A percentile compares a stretch with the other conserved stretches of the same genome.
Evolutionary conservation across 2,329 filamentous ascomycete genomes (phyloP).

Genomic region (Geoglossum cookeanum): DNA sequence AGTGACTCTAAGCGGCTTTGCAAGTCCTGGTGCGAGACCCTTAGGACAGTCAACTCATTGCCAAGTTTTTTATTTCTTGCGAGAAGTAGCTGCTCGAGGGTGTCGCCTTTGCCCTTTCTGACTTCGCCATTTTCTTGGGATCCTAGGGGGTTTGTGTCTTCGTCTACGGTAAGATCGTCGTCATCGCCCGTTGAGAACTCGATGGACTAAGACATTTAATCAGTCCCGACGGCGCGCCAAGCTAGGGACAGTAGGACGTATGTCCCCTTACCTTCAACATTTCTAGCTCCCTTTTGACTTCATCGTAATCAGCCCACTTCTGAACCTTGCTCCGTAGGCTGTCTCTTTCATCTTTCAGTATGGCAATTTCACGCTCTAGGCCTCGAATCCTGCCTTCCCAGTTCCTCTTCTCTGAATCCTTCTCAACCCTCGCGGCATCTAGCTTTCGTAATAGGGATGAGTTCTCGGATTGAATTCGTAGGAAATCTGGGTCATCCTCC

Average conservation of each 20-base stretch:
- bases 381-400: constrained; percentile 56
- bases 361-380: constrained; percentile 59
- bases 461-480: constrained; percentile 82
- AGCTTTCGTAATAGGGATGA: constrained; percentile 77
- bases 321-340: constrained; percentile 61
- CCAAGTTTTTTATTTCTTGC: constrained; percentile 91
- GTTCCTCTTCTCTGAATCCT: constrained; percentile 58
- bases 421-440: constrained; percentile 66
- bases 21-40: constrained; percentile 85
- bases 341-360: constrained; percentile 65
- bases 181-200: constrained; percentile 79
- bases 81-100: constrained; percentile 74
- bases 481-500: constrained; percentile 78
- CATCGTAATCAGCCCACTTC: constrained; percentile 87
- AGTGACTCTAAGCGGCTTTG: constrained; percentile 61
- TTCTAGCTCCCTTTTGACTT: constrained; percentile 87
- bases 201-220: constrained; percentile 41
- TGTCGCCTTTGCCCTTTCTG: constrained; percentile 49
- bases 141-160: constrained; percentile 27
- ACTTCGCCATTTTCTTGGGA: constrained; percentile 18
- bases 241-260: background rate
- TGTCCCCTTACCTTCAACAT: constrained; percentile 49
- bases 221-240: background rate
- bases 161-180: constrained; percentile 38
- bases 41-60: constrained; percentile 79